Evolutionary conservation across 169 alveolate genomes (phyloP), one percentile per base, ranked within the genome.

Genomic region (Neospora caninum): DNA sequence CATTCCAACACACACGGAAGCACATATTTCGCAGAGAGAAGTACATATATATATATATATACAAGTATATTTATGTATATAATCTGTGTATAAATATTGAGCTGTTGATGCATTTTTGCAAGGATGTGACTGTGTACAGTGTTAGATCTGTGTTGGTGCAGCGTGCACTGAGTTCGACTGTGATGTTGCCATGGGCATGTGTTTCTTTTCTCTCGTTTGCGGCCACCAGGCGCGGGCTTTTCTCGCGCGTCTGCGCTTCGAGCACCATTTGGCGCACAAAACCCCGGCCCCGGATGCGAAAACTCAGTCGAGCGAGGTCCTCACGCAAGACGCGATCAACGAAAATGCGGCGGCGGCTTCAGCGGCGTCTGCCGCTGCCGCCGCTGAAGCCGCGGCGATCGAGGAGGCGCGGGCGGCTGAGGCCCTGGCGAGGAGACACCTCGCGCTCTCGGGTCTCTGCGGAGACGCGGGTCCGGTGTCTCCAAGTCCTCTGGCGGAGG

Each of bases 171-270:
- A n/a, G n/a, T n/a, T n/a, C n/a, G n/a, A n/a, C n/a, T n/a, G n/a
- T n/a, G n/a, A n/a, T 49, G 58, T 49, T 49, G 4, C 13, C 13
- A 7, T 13, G 4, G 58, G 58, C 4, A 49, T 13, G 31, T 64
- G 4, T 22, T 16, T 64, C 34, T 7, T 64, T 78, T 78, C 31
- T n/a, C 4, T 31, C 53, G 22, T 49, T 39, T 91, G 69, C 45
- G 69, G 86, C 83, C 34, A 27, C 69, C 94, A 92, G 94, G 73
- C 94, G 22, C 94, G 94, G 36, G 69, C 86, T 27, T 92, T 92
- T 49, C 54, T 92, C 70, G 94, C 94, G 88, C 94, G 94, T 36
- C 82, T 92, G 69, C 91, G 80, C 45, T 78, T 92, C 16, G 78
- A 92, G 53, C 53, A 82, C 87, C 94, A 92, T 78, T 73, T 92